Percentiles rank a stretch among this genome's conserved stretches.
These are phyloP conservation scores for Erysimum cheiri DNA, from an alignment of 441 rosid species.

Conservation along the genomic window DNA sequence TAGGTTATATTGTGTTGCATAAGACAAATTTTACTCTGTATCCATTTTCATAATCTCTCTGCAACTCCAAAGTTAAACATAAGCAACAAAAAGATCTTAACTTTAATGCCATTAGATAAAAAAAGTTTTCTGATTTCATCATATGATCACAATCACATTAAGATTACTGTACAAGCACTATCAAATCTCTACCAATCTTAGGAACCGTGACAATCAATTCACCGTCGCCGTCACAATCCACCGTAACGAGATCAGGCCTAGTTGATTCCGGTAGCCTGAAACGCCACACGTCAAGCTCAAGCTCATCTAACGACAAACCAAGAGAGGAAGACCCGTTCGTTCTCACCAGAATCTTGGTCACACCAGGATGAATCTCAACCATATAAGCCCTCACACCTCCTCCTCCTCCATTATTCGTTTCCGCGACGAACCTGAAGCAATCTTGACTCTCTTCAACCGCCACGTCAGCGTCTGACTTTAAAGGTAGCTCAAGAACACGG, in stretches of 20 bases:
- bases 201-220: conserved; percentile 92
- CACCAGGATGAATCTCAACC: conserved; percentile 85
- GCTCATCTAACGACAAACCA: conserved; percentile 62
- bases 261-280: conserved; percentile 88
- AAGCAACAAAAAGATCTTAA: background rate
- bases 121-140: conserved; percentile 5
- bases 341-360: conserved; percentile 79
- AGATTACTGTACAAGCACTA: conserved; percentile 74
- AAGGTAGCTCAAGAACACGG: conserved; percentile 90
- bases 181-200: conserved; percentile 54
- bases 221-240: conserved; percentile 63
- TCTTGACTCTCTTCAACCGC: conserved; percentile 71
- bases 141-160: conserved; percentile 3
- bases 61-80: background rate
- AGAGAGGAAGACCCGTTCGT: conserved; percentile 58
- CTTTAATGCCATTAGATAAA: background rate
- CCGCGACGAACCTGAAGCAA: conserved; percentile 83
- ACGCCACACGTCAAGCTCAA: conserved; percentile 95
- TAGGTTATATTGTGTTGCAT: background rate
- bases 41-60: background rate
- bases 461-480: conserved; percentile 87
- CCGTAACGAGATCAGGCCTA: conserved; percentile 87
- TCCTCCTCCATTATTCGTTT: conserved; percentile 59
- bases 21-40: background rate
- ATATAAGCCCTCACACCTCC: conserved; percentile 65